Evolutionary conservation across 495 filamentous ascomycete species (phyloP).

Genomic region (Penicillium turbatum): DNA sequence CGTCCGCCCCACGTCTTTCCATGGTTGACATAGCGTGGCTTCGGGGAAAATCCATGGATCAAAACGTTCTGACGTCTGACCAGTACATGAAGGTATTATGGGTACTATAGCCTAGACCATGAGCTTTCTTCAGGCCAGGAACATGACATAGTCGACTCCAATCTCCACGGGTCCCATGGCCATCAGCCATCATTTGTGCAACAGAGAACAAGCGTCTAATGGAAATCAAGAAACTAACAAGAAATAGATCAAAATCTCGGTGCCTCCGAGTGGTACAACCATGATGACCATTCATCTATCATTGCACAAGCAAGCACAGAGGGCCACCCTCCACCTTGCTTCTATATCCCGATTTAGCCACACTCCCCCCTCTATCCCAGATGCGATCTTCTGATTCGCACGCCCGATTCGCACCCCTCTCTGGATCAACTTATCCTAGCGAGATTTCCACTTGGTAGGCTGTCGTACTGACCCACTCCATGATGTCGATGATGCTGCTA

Average conservation of each 20-base stretch:
- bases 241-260: not conserved
- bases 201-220: not conserved
- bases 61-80: slow-evolving; percentile 9
- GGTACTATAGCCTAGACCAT: too few relatives aligned
- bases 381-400: slow-evolving; percentile 13
- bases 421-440: slow-evolving; percentile 12
- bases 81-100: not conserved
- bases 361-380: not conserved
- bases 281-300: slow-evolving; percentile 4
- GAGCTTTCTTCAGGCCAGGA: not conserved
- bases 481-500: slow-evolving; percentile 8
- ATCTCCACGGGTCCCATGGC: not conserved
- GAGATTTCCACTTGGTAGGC: not conserved
- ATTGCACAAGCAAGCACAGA: slow-evolving; percentile 4
- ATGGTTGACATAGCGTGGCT: slow-evolving; percentile 14
- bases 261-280: slow-evolving; percentile 2
- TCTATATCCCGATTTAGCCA: slow-evolving; percentile 14
- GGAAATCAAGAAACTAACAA: not conserved
- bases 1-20: slow-evolving; percentile 4
- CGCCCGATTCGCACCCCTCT: not conserved
- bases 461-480: not conserved
- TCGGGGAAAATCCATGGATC: slow-evolving; percentile 18
- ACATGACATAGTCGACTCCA: not conserved
- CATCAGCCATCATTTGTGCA: not conserved
- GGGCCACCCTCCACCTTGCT: slow-evolving; percentile 12